A percentile compares a stretch with the other conserved stretches of the same genome.
These are phyloP conservation scores for Wallacemonas rigidus DNA, from an alignment of 208 protist genomes.

Conservation along the genomic window DNA sequence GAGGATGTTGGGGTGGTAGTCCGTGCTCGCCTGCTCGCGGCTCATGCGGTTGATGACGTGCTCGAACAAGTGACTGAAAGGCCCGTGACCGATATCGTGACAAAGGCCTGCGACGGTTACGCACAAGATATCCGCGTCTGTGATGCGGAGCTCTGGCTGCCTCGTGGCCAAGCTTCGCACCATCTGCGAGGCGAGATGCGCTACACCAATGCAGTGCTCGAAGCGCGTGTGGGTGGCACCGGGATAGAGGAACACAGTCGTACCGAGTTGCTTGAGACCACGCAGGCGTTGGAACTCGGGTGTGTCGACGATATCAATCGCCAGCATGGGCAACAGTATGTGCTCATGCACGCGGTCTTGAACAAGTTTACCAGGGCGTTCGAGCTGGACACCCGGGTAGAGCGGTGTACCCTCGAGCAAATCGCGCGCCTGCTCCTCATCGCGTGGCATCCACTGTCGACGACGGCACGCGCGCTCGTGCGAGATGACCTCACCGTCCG, in stretches of 20 bases:
- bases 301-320: conserved; percentile 94
- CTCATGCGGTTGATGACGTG: conserved; percentile 47
- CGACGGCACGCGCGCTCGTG: too few species aligned
- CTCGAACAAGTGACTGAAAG: conserved; percentile 97
- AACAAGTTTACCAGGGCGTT: conserved; percentile 45
- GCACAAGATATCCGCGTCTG: conserved; percentile 74
- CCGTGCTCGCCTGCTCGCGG: not conserved
- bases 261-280: conserved; percentile 95
- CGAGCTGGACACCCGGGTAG: not conserved
- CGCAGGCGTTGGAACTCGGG: conserved; percentile 95
- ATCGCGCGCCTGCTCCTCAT: conserved; percentile 6
- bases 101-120: conserved; percentile 95
- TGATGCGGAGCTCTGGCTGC: conserved; percentile 93
- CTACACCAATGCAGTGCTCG: conserved; percentile 96
- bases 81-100: conserved; percentile 96
- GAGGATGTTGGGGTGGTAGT: too few species aligned
- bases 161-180: conserved; percentile 69
- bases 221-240: conserved; percentile 96
- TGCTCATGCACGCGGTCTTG: conserved; percentile 95
- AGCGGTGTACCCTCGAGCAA: not conserved
- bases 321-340: conserved; percentile 84
- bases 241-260: conserved; percentile 93
- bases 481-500: too few species aligned
- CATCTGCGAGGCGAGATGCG: conserved; percentile 89
- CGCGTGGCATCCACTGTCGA: not conserved